Conservation (phyloP, 345 rosid species). For the Cardamine resedifolia region DNA sequence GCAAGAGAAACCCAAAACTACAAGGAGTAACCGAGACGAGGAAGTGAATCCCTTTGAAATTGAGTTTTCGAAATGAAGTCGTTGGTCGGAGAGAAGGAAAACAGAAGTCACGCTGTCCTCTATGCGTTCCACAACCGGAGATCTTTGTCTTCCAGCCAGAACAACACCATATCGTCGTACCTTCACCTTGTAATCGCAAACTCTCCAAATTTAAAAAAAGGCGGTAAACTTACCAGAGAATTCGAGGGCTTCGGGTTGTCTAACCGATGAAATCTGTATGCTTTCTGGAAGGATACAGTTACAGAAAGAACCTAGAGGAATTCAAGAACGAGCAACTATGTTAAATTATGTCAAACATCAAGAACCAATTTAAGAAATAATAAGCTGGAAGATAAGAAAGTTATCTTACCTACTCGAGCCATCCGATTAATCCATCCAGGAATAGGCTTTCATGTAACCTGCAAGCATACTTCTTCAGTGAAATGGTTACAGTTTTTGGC, state of each 20-base stretch:
- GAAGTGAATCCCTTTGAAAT: not conserved
- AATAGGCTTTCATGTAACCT: conserved; percentile 79
- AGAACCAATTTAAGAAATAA: not conserved
- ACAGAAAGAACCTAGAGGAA: conserved; percentile 79
- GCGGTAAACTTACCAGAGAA: conserved; percentile 54
- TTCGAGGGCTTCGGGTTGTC: conserved; percentile 66
- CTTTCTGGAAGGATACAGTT: conserved; percentile 91
- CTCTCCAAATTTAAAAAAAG: too few relatives aligned
- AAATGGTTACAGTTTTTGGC: conserved; percentile 97
- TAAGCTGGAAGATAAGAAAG: conserved; percentile 9
- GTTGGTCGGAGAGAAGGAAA: too few relatives aligned
- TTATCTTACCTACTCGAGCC: conserved; percentile 76
- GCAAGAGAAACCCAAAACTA: too few relatives aligned
- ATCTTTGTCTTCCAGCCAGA: too few relatives aligned
- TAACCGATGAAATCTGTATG: conserved; percentile 73
- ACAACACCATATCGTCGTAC: too few relatives aligned
- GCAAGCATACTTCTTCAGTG: too few relatives aligned
- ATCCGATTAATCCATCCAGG: conserved; percentile 97
- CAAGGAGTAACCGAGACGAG: too few relatives aligned
- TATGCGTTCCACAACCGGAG: too few relatives aligned
- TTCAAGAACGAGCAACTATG: conserved; percentile 26
- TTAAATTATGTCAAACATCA: not conserved
- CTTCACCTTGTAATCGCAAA: too few relatives aligned
- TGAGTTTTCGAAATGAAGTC: too few relatives aligned
- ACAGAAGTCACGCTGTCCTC: conserved; percentile 38